These are phyloP conservation scores for Nemania sp. DNA, from an alignment of 2,329 filamentous ascomycete genomes.

Conservation along the genomic window DNA sequence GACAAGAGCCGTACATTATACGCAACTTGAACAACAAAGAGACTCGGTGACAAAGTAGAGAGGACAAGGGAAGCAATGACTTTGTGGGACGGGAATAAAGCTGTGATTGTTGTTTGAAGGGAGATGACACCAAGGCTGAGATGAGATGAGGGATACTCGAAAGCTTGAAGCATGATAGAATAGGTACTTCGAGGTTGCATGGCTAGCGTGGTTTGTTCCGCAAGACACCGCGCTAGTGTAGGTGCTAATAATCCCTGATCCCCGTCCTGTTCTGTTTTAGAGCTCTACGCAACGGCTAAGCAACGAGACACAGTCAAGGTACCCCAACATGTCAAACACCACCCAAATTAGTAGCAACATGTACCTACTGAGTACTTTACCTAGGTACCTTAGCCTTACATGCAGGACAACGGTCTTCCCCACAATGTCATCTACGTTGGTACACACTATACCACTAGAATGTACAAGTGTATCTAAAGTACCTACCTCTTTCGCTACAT, in stretches of 20 bases:
- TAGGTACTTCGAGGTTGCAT: background rate
- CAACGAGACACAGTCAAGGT: constrained; percentile 12
- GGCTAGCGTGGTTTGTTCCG: background rate
- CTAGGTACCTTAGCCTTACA: no score
- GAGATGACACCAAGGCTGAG: background rate
- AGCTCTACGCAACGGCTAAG: constrained; percentile 26
- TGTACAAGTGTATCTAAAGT: no score
- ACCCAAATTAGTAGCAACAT: no score
- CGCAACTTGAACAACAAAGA: no score
- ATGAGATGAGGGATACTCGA: background rate
- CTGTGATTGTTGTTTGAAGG: background rate
- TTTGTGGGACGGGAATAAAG: background rate
- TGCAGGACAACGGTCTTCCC: no score
- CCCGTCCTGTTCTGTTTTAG: constrained; percentile 4
- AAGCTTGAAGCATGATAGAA: background rate
- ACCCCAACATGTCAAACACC: no score
- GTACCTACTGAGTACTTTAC: no score
- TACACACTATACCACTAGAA: no score
- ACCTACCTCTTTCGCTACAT: no score
- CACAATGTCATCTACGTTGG: no score
- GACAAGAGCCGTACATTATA: no score
- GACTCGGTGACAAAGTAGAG: background rate
- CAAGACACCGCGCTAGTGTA: no score
- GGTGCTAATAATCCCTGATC: constrained; percentile 16
- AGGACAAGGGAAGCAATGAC: background rate